Conservation (phyloP, 1,284 basidiomycete genomes). For the Grifola frondosa region DNA sequence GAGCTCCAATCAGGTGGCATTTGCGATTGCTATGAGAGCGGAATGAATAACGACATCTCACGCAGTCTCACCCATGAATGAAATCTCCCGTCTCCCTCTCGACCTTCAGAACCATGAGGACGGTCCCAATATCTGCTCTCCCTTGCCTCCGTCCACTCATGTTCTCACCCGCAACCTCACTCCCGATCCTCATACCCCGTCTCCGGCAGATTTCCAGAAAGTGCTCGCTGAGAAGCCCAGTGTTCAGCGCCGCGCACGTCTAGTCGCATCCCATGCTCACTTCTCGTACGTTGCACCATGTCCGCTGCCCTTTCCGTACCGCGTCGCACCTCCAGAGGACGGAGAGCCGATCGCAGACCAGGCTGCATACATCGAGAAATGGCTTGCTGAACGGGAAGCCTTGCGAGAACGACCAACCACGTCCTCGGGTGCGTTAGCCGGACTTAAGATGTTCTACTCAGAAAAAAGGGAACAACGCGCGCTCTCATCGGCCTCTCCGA, state of each 20-base stretch:
- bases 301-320: constrained; percentile 84
- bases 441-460: constrained; percentile 46
- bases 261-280: constrained; percentile 60
- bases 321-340: constrained; percentile 57
- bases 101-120: no score
- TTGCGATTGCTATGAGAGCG: no score
- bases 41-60: no score
- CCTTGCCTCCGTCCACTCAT: constrained; percentile 62
- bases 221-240: constrained; percentile 58
- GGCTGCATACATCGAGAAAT: constrained; percentile 66
- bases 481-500: constrained; percentile 72
- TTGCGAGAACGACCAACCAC: constrained; percentile 32
- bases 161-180: constrained; percentile 70
- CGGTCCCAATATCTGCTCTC: constrained; percentile 58
- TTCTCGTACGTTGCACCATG: constrained; percentile 86
- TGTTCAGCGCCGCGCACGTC: constrained; percentile 70
- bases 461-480: constrained; percentile 56
- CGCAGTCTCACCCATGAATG: no score
- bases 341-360: constrained; percentile 51
- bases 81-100: no score
- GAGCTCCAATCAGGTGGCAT: no score
- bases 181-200: constrained; percentile 61
- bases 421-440: not conserved
- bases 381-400: constrained; percentile 67
- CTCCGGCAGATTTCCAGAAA: constrained; percentile 49